These are phyloP conservation scores for Talaromyces stipitatus DNA, from an alignment of 495 filamentous ascomycete genomes.

Conservation along the genomic window DNA sequence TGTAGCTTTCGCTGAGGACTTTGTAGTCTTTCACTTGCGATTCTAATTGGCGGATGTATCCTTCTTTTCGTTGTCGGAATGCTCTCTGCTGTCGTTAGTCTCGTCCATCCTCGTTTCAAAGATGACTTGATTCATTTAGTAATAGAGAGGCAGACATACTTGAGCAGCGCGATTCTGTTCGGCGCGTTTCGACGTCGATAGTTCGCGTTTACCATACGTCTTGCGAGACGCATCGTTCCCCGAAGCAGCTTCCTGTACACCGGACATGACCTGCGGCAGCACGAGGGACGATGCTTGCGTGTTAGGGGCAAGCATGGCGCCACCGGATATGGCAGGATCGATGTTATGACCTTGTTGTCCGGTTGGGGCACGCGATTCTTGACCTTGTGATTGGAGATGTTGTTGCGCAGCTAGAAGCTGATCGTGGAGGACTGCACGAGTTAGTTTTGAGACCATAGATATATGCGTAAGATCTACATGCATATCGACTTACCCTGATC, in stretches of 20 bases:
- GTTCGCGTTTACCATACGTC: constrained; percentile 68
- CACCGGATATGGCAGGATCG: constrained; percentile 45
- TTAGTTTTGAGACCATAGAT: constrained; percentile 13
- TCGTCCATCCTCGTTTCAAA: neutral
- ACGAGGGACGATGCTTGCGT: constrained; percentile 6
- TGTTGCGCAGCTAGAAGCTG: constrained; percentile 45
- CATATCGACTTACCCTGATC: constrained; percentile 44
- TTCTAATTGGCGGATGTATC: constrained; percentile 94
- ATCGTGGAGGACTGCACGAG: constrained; percentile 43
- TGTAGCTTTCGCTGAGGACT: constrained; percentile 60
- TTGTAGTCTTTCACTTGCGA: constrained; percentile 76
- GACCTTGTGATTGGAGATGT: constrained; percentile 30
- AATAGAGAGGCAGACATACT: constrained; percentile 52
- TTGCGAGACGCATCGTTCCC: constrained; percentile 34
- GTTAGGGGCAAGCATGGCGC: constrained; percentile 27
- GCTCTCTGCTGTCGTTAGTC: constrained; percentile 57
- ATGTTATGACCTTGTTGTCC: constrained; percentile 46
- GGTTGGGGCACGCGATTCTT: constrained; percentile 29
- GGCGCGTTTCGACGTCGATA: constrained; percentile 90
- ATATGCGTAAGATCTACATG: too few species aligned
- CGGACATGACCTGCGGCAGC: constrained; percentile 21
- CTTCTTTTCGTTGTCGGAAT: constrained; percentile 95
- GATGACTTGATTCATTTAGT: neutral
- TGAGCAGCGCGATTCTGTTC: constrained; percentile 96
- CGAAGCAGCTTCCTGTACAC: constrained; percentile 25